Percentiles rank a stretch among this genome's conserved stretches.
These are phyloP conservation scores for Xylaria hypoxylon DNA, from an alignment of 2,329 filamentous ascomycete genomes.

Conservation along the genomic window DNA sequence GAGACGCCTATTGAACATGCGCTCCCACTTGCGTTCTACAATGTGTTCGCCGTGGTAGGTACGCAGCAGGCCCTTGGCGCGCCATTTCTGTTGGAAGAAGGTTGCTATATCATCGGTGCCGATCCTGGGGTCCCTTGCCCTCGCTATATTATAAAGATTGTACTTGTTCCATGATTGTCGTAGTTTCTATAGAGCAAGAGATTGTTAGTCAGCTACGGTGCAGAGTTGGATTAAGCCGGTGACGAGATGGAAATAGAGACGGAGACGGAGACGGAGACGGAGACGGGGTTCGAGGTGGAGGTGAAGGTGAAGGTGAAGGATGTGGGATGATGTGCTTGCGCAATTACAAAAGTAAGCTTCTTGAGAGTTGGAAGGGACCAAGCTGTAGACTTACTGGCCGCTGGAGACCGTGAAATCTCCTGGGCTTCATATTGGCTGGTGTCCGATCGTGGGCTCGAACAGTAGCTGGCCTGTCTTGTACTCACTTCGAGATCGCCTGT, in stretches of 20 bases:
- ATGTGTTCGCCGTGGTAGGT: slow-evolving; percentile 96
- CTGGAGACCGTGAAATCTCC: slow-evolving; percentile 75
- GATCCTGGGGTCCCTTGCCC: slow-evolving; percentile 60
- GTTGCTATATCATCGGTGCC: slow-evolving; percentile 63
- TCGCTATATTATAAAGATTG: slow-evolving; percentile 89
- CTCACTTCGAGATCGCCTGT: slow-evolving; percentile 11
- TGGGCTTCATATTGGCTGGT: slow-evolving; percentile 63
- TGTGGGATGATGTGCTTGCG: not conserved
- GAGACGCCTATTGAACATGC: slow-evolving; percentile 87
- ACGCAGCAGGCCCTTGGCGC: slow-evolving; percentile 83
- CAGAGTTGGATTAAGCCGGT: not conserved
- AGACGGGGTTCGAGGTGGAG: not conserved
- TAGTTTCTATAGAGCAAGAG: slow-evolving; percentile 74
- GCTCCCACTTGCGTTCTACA: slow-evolving; percentile 91
- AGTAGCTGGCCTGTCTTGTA: slow-evolving; percentile 18
- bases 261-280: not conserved
- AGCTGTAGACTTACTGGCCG: slow-evolving; percentile 65
- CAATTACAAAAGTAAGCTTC: not conserved
- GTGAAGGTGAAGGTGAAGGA: not conserved
- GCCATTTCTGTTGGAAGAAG: slow-evolving; percentile 99
- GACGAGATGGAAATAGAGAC: slow-evolving; percentile 1
- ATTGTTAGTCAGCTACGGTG: slow-evolving; percentile 25
- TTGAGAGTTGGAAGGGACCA: not conserved
- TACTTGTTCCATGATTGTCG: slow-evolving; percentile 98
- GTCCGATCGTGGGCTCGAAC: slow-evolving; percentile 36